Evolutionary conservation across 805 yeast species (phyloP).

Genomic region (Ogataea trehalophila): DNA sequence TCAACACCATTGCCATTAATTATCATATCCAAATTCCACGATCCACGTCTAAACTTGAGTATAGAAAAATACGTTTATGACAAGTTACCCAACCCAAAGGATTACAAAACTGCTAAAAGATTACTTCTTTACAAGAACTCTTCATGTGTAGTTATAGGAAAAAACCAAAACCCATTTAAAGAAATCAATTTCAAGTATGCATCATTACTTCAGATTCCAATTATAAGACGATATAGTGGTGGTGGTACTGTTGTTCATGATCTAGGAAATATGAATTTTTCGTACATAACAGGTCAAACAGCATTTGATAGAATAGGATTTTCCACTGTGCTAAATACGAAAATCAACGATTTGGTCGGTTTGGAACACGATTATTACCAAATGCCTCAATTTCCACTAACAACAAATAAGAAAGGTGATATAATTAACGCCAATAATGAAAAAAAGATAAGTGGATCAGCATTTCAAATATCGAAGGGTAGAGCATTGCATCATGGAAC

Average conservation of each 20-base stretch:
- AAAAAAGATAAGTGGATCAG: conserved; percentile 84
- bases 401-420: conserved; percentile 76
- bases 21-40: conserved; percentile 50
- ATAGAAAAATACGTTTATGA: conserved; percentile 75
- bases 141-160: conserved; percentile 91
- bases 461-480: conserved; percentile 78
- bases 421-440: conserved; percentile 44
- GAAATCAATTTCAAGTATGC: conserved; percentile 67
- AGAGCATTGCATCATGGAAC: conserved; percentile 95
- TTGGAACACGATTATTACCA: background rate
- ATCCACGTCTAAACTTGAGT: conserved; percentile 77
- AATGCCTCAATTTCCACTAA: conserved; percentile 27
- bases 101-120: conserved; percentile 38
- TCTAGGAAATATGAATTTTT: conserved; percentile 79
- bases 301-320: conserved; percentile 58
- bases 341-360: conserved; percentile 17
- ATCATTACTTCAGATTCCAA: conserved; percentile 47
- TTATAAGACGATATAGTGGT: conserved; percentile 79
- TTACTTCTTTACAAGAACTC: conserved; percentile 70
- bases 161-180: conserved; percentile 92
- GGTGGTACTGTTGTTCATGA: conserved; percentile 99
- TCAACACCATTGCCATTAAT: conserved; percentile 39
- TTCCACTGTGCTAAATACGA: conserved; percentile 27
- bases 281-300: conserved; percentile 60
- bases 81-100: conserved; percentile 45